Percentiles rank a stretch among this genome's conserved stretches.
These are phyloP conservation scores for Lipomyces sp. DNA, from an alignment of 805 yeast genomes.

Conservation along the genomic window DNA sequence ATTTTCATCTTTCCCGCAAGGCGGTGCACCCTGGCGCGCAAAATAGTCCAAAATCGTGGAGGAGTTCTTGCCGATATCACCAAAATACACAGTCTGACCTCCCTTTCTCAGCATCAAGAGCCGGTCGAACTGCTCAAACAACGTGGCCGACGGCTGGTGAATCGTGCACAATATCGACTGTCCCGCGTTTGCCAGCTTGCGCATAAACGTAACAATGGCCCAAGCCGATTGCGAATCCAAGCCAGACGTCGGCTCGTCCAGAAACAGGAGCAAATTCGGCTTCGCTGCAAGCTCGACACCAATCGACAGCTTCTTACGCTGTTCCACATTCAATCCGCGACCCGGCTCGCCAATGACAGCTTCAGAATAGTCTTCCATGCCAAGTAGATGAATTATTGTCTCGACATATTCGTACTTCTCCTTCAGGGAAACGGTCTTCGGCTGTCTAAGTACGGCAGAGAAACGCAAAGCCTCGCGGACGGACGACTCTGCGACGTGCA, in stretches of 20 bases:
- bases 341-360: constrained; percentile 78
- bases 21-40: constrained; percentile 62
- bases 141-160: constrained; percentile 71
- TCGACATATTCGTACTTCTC: constrained; percentile 70
- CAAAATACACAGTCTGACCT: constrained; percentile 76
- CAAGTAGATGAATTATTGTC: constrained; percentile 59
- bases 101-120: constrained; percentile 66
- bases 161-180: constrained; percentile 72
- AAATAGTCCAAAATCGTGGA: constrained; percentile 57
- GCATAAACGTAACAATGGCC: constrained; percentile 63
- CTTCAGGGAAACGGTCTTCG: constrained; percentile 48
- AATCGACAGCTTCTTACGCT: constrained; percentile 62
- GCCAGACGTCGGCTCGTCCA: constrained; percentile 75
- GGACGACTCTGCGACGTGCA: constrained; percentile 63
- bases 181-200: constrained; percentile 64
- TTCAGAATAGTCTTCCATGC: constrained; percentile 67
- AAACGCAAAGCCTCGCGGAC: constrained; percentile 74
- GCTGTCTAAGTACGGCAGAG: constrained; percentile 70
- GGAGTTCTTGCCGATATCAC: constrained; percentile 69
- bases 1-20: constrained; percentile 65
- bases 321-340: constrained; percentile 66
- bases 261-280: constrained; percentile 54
- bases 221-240: constrained; percentile 60
- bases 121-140: constrained; percentile 65
- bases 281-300: constrained; percentile 72